These are phyloP conservation scores for Pleurotus tuoliensis DNA, from an alignment of 768 basidiomycete genomes.

Conservation along the genomic window DNA sequence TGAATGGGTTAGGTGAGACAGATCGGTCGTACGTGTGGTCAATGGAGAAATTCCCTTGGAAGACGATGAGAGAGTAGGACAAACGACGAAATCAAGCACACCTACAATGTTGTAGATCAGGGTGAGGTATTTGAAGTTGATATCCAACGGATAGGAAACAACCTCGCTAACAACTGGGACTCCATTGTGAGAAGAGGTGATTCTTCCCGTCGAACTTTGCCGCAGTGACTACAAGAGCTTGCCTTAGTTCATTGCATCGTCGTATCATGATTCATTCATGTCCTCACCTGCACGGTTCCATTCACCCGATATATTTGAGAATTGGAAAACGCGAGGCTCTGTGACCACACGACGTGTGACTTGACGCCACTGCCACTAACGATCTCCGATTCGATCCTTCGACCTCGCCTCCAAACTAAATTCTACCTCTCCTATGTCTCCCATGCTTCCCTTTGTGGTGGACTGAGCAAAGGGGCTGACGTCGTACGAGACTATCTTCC, in stretches of 20 bases:
- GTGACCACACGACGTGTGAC: conserved; percentile 57
- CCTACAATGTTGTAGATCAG: conserved; percentile 32
- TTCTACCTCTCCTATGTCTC: conserved; percentile 43
- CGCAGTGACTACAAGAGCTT: conserved; percentile 28
- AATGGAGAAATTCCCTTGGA: conserved; percentile 45
- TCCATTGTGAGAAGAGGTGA: conserved; percentile 38
- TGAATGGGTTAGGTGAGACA: conserved; percentile 54
- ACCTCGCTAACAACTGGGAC: conserved; percentile 32
- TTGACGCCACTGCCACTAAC: conserved; percentile 54
- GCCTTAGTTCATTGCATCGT: not conserved
- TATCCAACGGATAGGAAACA: conserved; percentile 42
- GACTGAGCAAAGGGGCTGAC: conserved; percentile 55
- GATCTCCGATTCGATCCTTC: conserved; percentile 60
- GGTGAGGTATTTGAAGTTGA: conserved; percentile 39
- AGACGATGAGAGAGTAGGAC: not conserved
- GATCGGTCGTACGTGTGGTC: conserved; percentile 69
- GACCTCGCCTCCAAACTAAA: conserved; percentile 58
- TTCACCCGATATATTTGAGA: conserved; percentile 56
- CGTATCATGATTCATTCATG: too few relatives aligned
- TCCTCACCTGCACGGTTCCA: conserved; percentile 32
- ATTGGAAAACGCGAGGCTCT: conserved; percentile 58
- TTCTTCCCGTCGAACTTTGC: conserved; percentile 34
- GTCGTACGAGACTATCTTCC: conserved; percentile 56
- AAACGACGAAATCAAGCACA: not conserved
- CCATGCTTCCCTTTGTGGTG: conserved; percentile 38